Evolutionary conservation across 345 rosid species (phyloP).

Genomic region (Camelina hispida): DNA sequence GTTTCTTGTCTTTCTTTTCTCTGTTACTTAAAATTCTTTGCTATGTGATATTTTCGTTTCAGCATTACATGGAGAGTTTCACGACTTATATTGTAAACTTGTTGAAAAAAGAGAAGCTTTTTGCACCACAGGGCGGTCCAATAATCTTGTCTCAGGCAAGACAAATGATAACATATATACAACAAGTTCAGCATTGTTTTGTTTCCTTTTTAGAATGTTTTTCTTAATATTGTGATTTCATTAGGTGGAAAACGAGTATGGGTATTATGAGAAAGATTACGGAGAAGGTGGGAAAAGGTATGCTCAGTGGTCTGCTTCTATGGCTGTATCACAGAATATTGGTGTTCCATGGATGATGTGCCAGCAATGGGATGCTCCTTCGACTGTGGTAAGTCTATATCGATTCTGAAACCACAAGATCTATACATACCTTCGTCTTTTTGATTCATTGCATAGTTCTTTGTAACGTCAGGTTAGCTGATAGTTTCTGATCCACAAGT

Average conservation of each 20-base stretch:
- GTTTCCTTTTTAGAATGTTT: background rate
- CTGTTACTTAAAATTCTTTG: constrained; percentile 23
- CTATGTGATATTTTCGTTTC: constrained; percentile 29
- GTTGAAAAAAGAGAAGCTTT: constrained; percentile 89
- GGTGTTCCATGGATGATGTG: constrained; percentile 99
- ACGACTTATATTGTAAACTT: constrained; percentile 68
- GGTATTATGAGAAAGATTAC: constrained; percentile 61
- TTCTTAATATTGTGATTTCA: constrained; percentile 14
- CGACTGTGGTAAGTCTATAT: constrained; percentile 59
- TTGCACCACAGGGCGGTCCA: constrained; percentile 96
- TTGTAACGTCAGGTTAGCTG: background rate
- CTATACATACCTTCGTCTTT: constrained; percentile 3
- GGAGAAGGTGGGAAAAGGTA: constrained; percentile 81
- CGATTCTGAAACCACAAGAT: constrained; percentile 1
- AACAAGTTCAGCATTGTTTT: background rate
- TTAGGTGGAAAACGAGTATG: constrained; percentile 93
- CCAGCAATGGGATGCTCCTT: constrained; percentile 81
- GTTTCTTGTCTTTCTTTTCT: background rate
- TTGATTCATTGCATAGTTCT: background rate
- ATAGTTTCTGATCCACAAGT: background rate
- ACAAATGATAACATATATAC: background rate
- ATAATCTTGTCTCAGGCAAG: constrained; percentile 92
- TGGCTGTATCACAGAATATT: constrained; percentile 88
- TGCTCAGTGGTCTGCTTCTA: constrained; percentile 81
- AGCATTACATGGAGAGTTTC: constrained; percentile 91